Conservation (phyloP, 345 rosid species). For the Noccaea bulbosa region DNA sequence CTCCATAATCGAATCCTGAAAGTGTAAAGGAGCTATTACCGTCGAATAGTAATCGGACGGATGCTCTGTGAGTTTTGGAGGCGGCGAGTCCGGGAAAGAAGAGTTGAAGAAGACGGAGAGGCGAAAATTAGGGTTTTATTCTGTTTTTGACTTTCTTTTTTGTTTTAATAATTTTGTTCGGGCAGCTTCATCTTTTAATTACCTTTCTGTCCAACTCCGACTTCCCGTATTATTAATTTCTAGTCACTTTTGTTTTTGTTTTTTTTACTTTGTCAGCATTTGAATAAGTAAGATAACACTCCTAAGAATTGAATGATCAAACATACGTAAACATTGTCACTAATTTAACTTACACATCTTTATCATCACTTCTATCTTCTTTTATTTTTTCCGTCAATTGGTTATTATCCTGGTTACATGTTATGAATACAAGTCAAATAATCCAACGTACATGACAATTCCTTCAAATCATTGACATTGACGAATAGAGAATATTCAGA, state of each 20-base stretch:
- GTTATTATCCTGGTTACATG: not conserved
- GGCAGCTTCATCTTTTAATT: not conserved
- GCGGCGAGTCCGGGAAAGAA: conserved; percentile 21
- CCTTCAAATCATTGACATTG: conserved; percentile 6
- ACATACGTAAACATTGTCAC: not conserved
- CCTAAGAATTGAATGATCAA: too few species aligned
- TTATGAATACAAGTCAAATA: not conserved
- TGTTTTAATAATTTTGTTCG: not conserved
- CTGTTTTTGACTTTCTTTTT: not conserved
- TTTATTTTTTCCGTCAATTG: not conserved
- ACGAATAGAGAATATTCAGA: not conserved
- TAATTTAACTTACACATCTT: not conserved
- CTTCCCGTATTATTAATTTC: not conserved
- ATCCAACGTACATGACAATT: not conserved
- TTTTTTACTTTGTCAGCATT: too few species aligned
- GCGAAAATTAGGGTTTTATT: conserved; percentile 34
- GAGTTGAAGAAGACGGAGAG: conserved; percentile 9
- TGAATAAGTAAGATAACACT: too few species aligned
- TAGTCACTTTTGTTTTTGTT: not conserved
- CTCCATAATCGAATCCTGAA: conserved; percentile 43
- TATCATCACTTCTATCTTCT: not conserved
- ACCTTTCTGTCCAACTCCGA: conserved; percentile 12
- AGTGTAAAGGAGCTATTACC: conserved; percentile 7
- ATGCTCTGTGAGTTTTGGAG: conserved; percentile 24
- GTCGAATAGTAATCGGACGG: conserved; percentile 25